Conservation (phyloP, 768 basidiomycete genomes). For the Psilocybe cubensis region DNA sequence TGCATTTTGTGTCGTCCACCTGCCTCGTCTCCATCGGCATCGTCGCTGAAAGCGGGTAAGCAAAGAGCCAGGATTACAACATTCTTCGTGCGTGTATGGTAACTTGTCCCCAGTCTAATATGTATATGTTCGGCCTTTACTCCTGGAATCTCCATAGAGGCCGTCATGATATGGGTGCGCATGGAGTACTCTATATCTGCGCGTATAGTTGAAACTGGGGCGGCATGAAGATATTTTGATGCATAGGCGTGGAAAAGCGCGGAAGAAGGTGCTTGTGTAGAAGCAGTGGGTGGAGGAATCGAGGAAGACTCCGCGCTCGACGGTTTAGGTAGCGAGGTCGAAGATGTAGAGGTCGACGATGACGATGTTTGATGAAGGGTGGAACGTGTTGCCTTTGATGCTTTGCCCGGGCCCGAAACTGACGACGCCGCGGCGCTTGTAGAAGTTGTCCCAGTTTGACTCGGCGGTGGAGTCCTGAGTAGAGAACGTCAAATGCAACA, state of each 20-base stretch:
- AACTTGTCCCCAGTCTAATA: slow-evolving; percentile 62
- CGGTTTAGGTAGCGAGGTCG: neutral
- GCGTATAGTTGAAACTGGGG: slow-evolving; percentile 39
- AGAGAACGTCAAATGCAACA: neutral
- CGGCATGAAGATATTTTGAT: no score
- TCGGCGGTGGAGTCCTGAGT: neutral
- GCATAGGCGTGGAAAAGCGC: neutral
- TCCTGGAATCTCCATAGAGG: slow-evolving; percentile 73
- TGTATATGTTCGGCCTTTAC: slow-evolving; percentile 59
- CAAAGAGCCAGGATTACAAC: slow-evolving; percentile 56
- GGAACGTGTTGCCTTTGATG: neutral
- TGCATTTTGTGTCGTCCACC: neutral
- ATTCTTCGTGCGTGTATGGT: slow-evolving; percentile 51
- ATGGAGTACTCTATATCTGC: slow-evolving; percentile 64
- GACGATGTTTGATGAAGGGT: no score
- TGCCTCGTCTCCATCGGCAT: neutral
- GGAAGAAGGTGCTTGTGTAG: neutral
- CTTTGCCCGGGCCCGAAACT: neutral
- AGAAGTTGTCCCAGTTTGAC: neutral
- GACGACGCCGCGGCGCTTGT: neutral
- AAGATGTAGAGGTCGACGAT: neutral
- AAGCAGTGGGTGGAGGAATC: neutral
- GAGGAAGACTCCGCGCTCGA: neutral
- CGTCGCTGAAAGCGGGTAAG: slow-evolving; percentile 38
- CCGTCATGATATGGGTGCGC: slow-evolving; percentile 52